Evolutionary conservation across 2,329 filamentous ascomycete genomes (phyloP).

Genomic region (Fusarium sp.): DNA sequence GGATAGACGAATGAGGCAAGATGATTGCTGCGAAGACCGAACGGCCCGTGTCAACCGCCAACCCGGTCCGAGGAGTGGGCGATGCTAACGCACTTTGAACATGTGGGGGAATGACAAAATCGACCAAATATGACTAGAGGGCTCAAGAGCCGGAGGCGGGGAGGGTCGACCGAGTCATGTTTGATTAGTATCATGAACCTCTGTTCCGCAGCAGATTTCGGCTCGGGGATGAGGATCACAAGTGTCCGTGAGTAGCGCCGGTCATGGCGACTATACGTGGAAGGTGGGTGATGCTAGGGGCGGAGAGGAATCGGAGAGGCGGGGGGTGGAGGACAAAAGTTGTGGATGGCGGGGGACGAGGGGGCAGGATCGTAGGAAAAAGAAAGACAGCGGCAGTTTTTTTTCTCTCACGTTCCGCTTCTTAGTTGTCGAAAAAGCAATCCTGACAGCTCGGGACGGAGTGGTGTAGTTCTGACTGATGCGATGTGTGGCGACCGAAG

Average conservation of each 20-base stretch:
- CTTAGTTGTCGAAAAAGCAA: neutral
- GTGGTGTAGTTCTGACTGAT: neutral
- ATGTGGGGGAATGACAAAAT: conserved; percentile 11
- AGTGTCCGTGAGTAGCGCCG: neutral
- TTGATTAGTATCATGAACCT: conserved; percentile 23
- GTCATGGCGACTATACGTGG: conserved; percentile 8
- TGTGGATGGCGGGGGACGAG: neutral
- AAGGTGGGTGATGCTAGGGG: neutral
- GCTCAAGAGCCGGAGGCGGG: neutral
- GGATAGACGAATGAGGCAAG: neutral
- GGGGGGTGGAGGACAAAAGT: neutral
- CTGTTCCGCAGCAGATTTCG: neutral
- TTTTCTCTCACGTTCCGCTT: neutral
- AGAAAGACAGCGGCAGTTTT: neutral
- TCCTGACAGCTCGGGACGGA: neutral
- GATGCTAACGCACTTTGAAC: neutral
- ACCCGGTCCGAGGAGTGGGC: neutral
- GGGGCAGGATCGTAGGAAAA: neutral
- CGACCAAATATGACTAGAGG: neutral
- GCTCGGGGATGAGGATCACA: conserved; percentile 1
- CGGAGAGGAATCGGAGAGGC: neutral
- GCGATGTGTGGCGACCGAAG: neutral
- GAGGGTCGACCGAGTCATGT: conserved; percentile 27
- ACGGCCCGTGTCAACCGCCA: conserved; percentile 15
- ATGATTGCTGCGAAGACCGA: conserved; percentile 7